phyloP scores from a whole-genome alignment of 2,329 filamentous ascomycete genomes.

The Aspergillus hortae region DNA sequence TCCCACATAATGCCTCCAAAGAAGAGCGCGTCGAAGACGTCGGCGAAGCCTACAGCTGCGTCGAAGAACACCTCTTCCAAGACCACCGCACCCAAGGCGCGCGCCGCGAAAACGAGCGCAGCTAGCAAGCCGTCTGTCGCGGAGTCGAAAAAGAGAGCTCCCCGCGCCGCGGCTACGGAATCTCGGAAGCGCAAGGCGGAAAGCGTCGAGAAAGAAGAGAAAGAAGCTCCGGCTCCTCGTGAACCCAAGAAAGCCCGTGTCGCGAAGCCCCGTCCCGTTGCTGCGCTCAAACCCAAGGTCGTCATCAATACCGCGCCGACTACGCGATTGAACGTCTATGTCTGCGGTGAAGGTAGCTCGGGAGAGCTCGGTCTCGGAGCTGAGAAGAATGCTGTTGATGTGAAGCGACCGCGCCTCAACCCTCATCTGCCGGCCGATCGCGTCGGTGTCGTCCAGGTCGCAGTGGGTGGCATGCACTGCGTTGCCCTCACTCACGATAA shows the following conservation, averaged over 20 bases:
- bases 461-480: conserved; percentile 79
- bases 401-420: conserved; percentile 71
- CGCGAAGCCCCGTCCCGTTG: conserved; percentile 14
- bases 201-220: conserved; percentile 25
- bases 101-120: conserved; percentile 20
- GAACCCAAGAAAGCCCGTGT: conserved; percentile 31
- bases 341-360: conserved; percentile 75
- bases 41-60: conserved; percentile 12
- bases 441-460: conserved; percentile 69
- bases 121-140: conserved; percentile 17
- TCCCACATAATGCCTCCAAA: conserved; percentile 27
- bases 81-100: conserved; percentile 21
- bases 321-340: conserved; percentile 64
- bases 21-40: conserved; percentile 21
- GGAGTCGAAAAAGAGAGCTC: conserved; percentile 16
- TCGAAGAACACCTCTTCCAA: conserved; percentile 17
- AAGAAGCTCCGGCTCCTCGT: conserved; percentile 17
- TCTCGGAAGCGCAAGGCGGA: conserved; percentile 34
- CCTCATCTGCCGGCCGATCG: conserved; percentile 53
- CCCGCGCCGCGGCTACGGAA: conserved; percentile 13
- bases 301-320: conserved; percentile 62
- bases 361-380: conserved; percentile 77
- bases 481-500: conserved; percentile 74
- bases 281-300: conserved; percentile 26
- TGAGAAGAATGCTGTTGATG: conserved; percentile 64